Percentiles rank a stretch among this genome's conserved stretches.
phyloP scores from a whole-genome alignment of 371 early-diverging fungal genomes.

The Rhizopus sp. region DNA sequence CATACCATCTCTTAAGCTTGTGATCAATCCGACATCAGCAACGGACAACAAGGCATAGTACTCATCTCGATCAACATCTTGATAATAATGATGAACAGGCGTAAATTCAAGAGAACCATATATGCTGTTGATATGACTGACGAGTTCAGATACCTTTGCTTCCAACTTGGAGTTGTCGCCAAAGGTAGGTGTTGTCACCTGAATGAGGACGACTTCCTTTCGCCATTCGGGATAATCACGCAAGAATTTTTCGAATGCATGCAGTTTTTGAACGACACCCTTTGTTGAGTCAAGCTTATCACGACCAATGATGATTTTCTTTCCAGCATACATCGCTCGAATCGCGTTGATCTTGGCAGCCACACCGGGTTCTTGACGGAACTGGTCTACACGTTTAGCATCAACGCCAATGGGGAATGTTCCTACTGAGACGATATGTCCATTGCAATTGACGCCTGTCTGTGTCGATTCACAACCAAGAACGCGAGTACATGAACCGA shows the following conservation, averaged over 20 bases:
- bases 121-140: slow-evolving; percentile 95
- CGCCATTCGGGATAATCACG: slow-evolving; percentile 90
- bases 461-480: slow-evolving; percentile 87
- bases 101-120: slow-evolving; percentile 94
- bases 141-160: slow-evolving; percentile 90
- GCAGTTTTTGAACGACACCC: slow-evolving; percentile 98
- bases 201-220: slow-evolving; percentile 95
- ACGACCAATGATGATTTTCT: slow-evolving; percentile 97
- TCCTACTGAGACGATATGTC: slow-evolving; percentile 73
- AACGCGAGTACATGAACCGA: slow-evolving; percentile 88
- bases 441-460: slow-evolving; percentile 78
- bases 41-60: slow-evolving; percentile 95
- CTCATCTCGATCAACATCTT: slow-evolving; percentile 95
- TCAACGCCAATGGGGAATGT: slow-evolving; percentile 99
- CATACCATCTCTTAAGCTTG: slow-evolving; percentile 99
- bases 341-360: slow-evolving; percentile 76
- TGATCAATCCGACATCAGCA: slow-evolving; percentile 96
- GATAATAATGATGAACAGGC: slow-evolving; percentile 98
- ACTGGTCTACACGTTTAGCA: slow-evolving; percentile 51
- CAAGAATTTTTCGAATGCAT: slow-evolving; percentile 95
- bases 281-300: slow-evolving; percentile 99
- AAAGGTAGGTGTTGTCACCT: slow-evolving; percentile 98
- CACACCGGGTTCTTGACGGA: slow-evolving; percentile 55
- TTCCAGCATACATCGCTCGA: slow-evolving; percentile 84
- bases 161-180: slow-evolving; percentile 92